Percentiles rank a stretch among this genome's conserved stretches.
Conservation (phyloP, 768 basidiomycete species). For the Rhizopogon vesiculosus region DNA sequence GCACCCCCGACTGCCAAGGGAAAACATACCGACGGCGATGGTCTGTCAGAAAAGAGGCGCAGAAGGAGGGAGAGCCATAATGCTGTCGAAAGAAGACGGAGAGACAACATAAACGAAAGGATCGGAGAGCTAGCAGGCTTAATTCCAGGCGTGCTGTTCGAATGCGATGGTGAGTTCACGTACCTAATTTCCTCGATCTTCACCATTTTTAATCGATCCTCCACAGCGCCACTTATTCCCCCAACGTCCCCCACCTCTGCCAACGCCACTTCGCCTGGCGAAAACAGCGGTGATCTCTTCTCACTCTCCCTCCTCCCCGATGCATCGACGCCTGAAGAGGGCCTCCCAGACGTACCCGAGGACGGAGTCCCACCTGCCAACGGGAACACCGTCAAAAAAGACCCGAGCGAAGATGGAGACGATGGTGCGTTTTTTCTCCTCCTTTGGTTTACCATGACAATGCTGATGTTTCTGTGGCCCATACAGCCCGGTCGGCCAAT, state of each 20-base stretch:
- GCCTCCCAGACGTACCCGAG: slow-evolving; percentile 25
- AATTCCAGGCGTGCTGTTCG: slow-evolving; percentile 83
- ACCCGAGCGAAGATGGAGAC: slow-evolving; percentile 26
- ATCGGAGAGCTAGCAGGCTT: slow-evolving; percentile 86
- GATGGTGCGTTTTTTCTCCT: slow-evolving; percentile 3
- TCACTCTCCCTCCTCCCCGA: background rate
- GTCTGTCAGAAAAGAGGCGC: slow-evolving; percentile 72
- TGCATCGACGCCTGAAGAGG: slow-evolving; percentile 3
- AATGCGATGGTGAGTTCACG: slow-evolving; percentile 37
- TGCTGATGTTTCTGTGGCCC: background rate
- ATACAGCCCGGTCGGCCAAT: background rate
- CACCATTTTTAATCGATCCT: background rate
- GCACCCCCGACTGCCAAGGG: slow-evolving; percentile 9
- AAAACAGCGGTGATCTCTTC: background rate
- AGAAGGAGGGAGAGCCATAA: slow-evolving; percentile 85
- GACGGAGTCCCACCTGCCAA: slow-evolving; percentile 8
- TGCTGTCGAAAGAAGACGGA: slow-evolving; percentile 79
- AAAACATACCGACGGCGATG: background rate
- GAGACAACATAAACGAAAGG: slow-evolving; percentile 96
- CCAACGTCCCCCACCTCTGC: background rate
- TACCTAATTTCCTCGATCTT: background rate
- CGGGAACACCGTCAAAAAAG: slow-evolving; percentile 16
- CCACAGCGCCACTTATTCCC: background rate
- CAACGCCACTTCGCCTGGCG: background rate
- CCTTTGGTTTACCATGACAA: no score